These are phyloP conservation scores for Mycena floridula DNA, from an alignment of 768 basidiomycete species.

Conservation along the genomic window DNA sequence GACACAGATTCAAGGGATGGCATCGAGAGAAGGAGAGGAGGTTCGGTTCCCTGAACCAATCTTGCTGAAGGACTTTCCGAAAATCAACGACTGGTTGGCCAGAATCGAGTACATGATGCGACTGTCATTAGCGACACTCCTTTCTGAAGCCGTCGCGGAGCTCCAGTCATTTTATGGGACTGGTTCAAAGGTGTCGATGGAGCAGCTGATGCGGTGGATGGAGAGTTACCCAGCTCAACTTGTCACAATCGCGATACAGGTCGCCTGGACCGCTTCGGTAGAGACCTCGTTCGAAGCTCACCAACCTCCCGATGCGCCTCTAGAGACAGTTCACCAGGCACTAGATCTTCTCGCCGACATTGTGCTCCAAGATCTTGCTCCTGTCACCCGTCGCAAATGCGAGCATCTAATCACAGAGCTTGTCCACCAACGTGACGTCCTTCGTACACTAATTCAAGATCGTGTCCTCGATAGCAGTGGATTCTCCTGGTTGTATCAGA, in stretches of 20 bases:
- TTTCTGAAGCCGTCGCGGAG: constrained; percentile 76
- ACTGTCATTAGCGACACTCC: constrained; percentile 74
- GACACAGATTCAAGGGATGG: constrained; percentile 87
- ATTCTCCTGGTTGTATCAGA: constrained; percentile 95
- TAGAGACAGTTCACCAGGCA: constrained; percentile 72
- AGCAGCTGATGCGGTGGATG: constrained; percentile 83
- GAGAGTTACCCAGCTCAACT: constrained; percentile 94
- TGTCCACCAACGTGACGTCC: constrained; percentile 96
- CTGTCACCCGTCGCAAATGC: constrained; percentile 94
- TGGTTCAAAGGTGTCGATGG: constrained; percentile 49
- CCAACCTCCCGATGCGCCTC: constrained; percentile 52
- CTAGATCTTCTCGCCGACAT: constrained; percentile 96
- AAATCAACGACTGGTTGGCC: constrained; percentile 98
- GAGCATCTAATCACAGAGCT: constrained; percentile 98
- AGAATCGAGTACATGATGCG: constrained; percentile 92
- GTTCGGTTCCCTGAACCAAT: constrained; percentile 81
- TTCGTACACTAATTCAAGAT: constrained; percentile 68
- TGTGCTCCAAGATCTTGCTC: constrained; percentile 81
- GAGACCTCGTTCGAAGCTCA: constrained; percentile 60
- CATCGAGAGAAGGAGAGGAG: constrained; percentile 94
- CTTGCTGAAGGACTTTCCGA: constrained; percentile 85
- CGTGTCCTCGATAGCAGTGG: constrained; percentile 56
- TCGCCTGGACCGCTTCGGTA: constrained; percentile 87
- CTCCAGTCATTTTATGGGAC: constrained; percentile 76
- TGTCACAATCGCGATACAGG: constrained; percentile 91